Evolutionary conservation across 345 rosid genomes (phyloP).

Genomic region (Aquilaria malaccensis): DNA sequence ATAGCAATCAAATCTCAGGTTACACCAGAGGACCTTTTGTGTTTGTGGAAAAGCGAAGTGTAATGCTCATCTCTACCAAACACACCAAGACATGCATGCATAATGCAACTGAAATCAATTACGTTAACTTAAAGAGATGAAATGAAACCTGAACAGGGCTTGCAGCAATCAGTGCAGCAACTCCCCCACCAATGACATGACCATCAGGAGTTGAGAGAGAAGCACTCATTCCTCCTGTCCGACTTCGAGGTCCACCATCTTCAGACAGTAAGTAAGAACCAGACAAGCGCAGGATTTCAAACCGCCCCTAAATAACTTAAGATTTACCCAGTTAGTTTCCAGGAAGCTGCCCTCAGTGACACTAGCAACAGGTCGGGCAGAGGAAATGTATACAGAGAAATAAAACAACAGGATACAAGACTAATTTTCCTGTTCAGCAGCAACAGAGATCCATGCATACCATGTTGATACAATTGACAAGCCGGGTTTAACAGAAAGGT

Average conservation of each 20-base stretch:
- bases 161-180: conserved; percentile 73
- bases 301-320: conserved; percentile 56
- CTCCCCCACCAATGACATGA: conserved; percentile 85
- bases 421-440: not conserved
- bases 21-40: too few relatives aligned
- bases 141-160: conserved; percentile 69
- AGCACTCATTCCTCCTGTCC: conserved; percentile 91
- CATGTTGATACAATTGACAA: not conserved
- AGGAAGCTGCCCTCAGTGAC: not conserved
- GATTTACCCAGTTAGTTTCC: conserved; percentile 24
- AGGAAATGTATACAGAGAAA: not conserved
- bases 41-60: too few relatives aligned
- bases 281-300: conserved; percentile 89
- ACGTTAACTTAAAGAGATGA: conserved; percentile 4
- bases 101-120: not conserved
- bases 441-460: not conserved
- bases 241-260: conserved; percentile 67
- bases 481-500: not conserved
- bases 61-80: not conserved
- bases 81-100: conserved; percentile 3
- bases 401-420: not conserved
- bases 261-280: conserved; percentile 91
- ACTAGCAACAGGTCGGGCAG: not conserved
- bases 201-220: conserved; percentile 94
- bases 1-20: too few relatives aligned